Evolutionary conservation across 163 green algal genomes (phyloP).

Genomic region (Scenedesmus sp.): DNA sequence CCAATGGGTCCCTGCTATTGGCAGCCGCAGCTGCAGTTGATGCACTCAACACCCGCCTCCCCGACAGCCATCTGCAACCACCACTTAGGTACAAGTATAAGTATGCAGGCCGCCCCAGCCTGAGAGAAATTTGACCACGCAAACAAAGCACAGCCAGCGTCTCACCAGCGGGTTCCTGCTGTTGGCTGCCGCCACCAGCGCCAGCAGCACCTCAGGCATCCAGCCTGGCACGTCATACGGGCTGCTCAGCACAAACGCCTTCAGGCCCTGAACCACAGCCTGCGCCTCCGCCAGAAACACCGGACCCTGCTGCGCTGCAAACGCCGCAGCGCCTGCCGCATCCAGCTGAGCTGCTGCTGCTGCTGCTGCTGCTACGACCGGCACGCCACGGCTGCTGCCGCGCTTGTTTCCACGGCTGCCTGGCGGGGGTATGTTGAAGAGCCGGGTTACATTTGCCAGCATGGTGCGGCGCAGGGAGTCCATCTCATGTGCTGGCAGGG

Average conservation of each 20-base stretch:
- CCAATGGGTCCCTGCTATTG: too few relatives aligned
- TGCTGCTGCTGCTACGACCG: conserved; percentile 5
- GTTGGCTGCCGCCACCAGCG: conserved; percentile 71
- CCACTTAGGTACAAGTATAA: too few relatives aligned
- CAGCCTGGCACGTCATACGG: conserved; percentile 91
- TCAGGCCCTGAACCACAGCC: conserved; percentile 53
- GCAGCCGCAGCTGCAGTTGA: too few relatives aligned
- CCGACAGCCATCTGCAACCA: too few relatives aligned
- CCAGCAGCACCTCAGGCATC: conserved; percentile 89
- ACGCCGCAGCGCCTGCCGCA: neutral
- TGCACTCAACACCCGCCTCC: too few relatives aligned
- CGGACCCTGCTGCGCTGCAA: conserved; percentile 15
- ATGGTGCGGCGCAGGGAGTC: conserved; percentile 53
- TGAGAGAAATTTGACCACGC: neutral
- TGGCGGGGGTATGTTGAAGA: conserved; percentile 49
- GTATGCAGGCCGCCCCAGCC: neutral
- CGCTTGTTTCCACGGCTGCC: neutral
- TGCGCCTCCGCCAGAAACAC: conserved; percentile 59
- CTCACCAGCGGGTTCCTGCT: conserved; percentile 33
- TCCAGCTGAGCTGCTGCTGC: neutral
- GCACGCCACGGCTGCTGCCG: neutral
- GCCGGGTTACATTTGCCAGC: conserved; percentile 41
- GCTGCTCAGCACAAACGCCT: conserved; percentile 82
- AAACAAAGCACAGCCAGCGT: neutral
- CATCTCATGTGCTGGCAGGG: conserved; percentile 52